These are phyloP conservation scores for Fusarium fracticaudum DNA, from an alignment of 2,329 filamentous ascomycete species.

Conservation along the genomic window DNA sequence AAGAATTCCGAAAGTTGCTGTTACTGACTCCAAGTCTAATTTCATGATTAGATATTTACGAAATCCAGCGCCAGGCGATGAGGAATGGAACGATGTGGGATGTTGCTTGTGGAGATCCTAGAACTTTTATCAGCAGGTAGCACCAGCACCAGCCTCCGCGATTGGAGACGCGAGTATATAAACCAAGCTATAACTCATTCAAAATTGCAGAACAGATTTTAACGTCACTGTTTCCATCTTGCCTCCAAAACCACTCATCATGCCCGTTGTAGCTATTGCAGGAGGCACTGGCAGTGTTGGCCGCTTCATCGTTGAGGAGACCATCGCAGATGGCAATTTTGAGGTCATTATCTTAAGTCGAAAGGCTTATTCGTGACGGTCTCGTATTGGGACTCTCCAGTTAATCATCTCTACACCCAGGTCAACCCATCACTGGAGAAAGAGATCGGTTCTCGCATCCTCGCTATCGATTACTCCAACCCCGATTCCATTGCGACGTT, in stretches of 20 bases:
- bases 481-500: too few species aligned
- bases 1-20: neutral
- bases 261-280: neutral
- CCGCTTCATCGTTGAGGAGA: neutral
- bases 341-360: neutral
- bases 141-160: neutral
- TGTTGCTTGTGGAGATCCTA: neutral
- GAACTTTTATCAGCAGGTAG: neutral
- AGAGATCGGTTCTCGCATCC: neutral
- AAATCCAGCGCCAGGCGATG: neutral
- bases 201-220: accelerated
- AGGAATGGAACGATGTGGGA: neutral
- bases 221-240: neutral
- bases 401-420: neutral
- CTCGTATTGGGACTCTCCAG: accelerated
- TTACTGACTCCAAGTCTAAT: neutral
- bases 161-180: neutral
- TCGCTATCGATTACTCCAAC: neutral
- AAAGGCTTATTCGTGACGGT: neutral
- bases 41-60: too few species aligned
- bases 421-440: neutral
- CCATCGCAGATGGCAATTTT: neutral
- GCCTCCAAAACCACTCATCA: neutral
- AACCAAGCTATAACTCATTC: neutral
- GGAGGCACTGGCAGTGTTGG: neutral